A percentile compares a stretch with the other conserved stretches of the same genome.
Evolutionary conservation across 345 rosid genomes (phyloP).

Genomic region (Pugionium cornutum): DNA sequence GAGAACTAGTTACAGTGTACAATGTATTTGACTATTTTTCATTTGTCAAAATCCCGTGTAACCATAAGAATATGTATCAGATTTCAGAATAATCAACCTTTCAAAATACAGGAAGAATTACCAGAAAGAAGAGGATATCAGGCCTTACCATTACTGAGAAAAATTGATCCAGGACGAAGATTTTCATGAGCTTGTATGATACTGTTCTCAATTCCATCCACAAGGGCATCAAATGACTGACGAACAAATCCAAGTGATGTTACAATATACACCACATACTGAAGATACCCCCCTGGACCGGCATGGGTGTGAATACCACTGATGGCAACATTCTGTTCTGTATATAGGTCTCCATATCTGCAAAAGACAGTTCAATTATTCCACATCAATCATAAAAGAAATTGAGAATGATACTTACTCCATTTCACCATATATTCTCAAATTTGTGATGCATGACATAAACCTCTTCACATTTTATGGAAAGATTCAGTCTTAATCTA

Average conservation of each 20-base stretch:
- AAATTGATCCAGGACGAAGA: constrained; percentile 81
- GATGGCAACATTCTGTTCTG: constrained; percentile 84
- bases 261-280: constrained; percentile 78
- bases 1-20: background rate
- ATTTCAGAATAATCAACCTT: constrained; percentile 9
- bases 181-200: constrained; percentile 88
- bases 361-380: constrained; percentile 32
- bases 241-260: constrained; percentile 96
- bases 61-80: constrained; percentile 7
- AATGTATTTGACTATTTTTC: background rate
- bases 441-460: background rate
- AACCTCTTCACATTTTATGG: constrained; percentile 4
- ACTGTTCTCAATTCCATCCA: constrained; percentile 91
- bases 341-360: constrained; percentile 88
- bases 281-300: constrained; percentile 98
- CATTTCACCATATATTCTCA: background rate
- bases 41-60: background rate
- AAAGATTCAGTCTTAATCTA: background rate
- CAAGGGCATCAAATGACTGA: constrained; percentile 91
- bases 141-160: constrained; percentile 68
- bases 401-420: constrained; percentile 5
- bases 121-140: constrained; percentile 12
- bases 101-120: constrained; percentile 8
- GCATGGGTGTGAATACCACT: constrained; percentile 98
- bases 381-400: background rate